These are phyloP conservation scores for Crassisporium funariophilum DNA, from an alignment of 768 basidiomycete genomes.

Conservation along the genomic window DNA sequence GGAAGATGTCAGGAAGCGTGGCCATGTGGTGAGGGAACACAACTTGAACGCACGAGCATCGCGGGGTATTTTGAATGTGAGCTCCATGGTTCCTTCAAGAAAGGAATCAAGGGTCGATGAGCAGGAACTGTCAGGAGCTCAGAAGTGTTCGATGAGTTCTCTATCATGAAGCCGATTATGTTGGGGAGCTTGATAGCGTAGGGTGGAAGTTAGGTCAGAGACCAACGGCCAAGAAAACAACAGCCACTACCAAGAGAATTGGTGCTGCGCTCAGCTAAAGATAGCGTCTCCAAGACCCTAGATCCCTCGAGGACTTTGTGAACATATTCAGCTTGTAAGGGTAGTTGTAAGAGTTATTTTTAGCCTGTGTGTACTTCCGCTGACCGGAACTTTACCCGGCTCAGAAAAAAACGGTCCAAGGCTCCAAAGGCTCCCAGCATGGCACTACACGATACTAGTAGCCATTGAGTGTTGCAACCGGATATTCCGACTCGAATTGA, in stretches of 20 bases:
- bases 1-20: not conserved
- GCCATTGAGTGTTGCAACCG: too few species aligned
- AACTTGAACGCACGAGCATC: conserved; percentile 21
- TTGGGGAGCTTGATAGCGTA: conserved; percentile 2
- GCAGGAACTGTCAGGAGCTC: conserved; percentile 5
- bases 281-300: not conserved
- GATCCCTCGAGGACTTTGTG: too few species aligned
- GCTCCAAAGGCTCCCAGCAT: too few species aligned
- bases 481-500: too few species aligned
- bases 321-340: too few species aligned
- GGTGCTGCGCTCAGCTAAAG: not conserved
- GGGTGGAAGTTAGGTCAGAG: conserved; percentile 2
- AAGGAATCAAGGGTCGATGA: conserved; percentile 21
- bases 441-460: too few species aligned
- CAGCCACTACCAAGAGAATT: not conserved
- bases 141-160: conserved; percentile 6
- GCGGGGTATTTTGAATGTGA: conserved; percentile 25
- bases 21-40: not conserved
- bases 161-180: conserved; percentile 4
- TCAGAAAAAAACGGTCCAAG: too few species aligned
- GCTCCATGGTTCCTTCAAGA: conserved; percentile 24
- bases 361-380: not conserved
- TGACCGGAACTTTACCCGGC: too few species aligned
- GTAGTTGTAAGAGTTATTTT: not conserved
- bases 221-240: conserved; percentile 20